Evolutionary conservation across 306 rosid species (phyloP).

Genomic region (Prunus fruticosa): DNA sequence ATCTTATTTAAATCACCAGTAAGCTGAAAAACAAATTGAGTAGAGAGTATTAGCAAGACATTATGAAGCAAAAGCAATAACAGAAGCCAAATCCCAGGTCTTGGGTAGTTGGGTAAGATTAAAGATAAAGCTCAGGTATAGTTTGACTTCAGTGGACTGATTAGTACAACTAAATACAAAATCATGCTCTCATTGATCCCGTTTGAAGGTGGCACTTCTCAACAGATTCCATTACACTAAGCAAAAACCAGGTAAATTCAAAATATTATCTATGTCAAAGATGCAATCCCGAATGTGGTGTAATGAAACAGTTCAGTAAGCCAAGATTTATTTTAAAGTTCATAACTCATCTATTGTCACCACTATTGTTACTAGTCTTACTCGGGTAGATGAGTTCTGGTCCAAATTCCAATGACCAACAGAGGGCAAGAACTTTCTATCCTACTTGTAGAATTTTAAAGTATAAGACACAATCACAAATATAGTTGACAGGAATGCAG

Average conservation of each 20-base stretch:
- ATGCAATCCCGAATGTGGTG: too few species aligned
- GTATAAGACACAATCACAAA: slow-evolving; percentile 1
- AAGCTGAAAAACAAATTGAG: slow-evolving; percentile 33
- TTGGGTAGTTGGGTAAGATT: background rate
- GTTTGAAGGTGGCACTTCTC: background rate
- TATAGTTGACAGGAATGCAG: background rate
- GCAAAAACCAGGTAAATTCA: too few species aligned
- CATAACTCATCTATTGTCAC: too few species aligned
- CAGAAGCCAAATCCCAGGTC: background rate
- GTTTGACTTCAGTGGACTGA: background rate
- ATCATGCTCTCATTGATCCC: background rate
- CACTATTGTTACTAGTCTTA: too few species aligned
- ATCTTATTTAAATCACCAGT: slow-evolving; percentile 60
- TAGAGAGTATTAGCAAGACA: background rate
- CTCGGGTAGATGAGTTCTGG: background rate
- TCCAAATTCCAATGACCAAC: background rate
- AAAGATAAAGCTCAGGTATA: background rate
- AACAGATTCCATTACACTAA: background rate
- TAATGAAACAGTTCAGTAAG: too few species aligned
- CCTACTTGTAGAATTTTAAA: background rate
- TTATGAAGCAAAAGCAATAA: background rate
- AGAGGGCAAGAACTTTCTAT: background rate
- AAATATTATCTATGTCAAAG: too few species aligned
- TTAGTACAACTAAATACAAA: background rate
- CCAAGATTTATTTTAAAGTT: too few species aligned